These are phyloP conservation scores for Tulasnella sp. DNA, from an alignment of 768 basidiomycete genomes.

Conservation along the genomic window DNA sequence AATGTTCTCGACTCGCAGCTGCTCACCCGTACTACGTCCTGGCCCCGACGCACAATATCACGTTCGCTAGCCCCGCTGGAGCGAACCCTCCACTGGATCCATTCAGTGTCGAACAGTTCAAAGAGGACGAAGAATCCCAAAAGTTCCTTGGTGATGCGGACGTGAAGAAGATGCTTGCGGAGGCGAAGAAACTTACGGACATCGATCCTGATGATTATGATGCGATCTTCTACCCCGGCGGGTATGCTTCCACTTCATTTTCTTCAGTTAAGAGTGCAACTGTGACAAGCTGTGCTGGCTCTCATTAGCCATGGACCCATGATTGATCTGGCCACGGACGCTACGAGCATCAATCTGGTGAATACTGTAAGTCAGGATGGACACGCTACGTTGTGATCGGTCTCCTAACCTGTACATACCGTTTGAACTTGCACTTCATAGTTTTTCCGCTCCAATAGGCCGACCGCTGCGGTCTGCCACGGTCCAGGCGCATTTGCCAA, in stretches of 20 bases:
- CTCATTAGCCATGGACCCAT: slow-evolving; percentile 49
- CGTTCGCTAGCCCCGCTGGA: slow-evolving; percentile 49
- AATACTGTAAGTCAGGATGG: slow-evolving; percentile 36
- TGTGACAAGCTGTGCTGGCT: background rate
- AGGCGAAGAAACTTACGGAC: slow-evolving; percentile 49
- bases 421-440: too few species aligned
- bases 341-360: slow-evolving; percentile 44
- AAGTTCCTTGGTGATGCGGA: slow-evolving; percentile 49
- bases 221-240: slow-evolving; percentile 69
- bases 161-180: slow-evolving; percentile 42
- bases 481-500: slow-evolving; percentile 62
- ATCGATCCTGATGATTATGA: slow-evolving; percentile 52
- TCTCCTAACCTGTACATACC: background rate
- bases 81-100: slow-evolving; percentile 62
- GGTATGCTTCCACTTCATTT: slow-evolving; percentile 26
- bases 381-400: too few species aligned
- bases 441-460: slow-evolving; percentile 59
- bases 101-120: slow-evolving; percentile 41
- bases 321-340: slow-evolving; percentile 53
- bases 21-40: slow-evolving; percentile 60
- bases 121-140: slow-evolving; percentile 39
- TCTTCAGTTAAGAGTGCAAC: background rate
- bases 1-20: slow-evolving; percentile 24
- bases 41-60: slow-evolving; percentile 39
- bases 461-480: slow-evolving; percentile 67